Conservation (phyloP, 2,329 filamentous ascomycete species). For the Exophiala alcalophila region DNA sequence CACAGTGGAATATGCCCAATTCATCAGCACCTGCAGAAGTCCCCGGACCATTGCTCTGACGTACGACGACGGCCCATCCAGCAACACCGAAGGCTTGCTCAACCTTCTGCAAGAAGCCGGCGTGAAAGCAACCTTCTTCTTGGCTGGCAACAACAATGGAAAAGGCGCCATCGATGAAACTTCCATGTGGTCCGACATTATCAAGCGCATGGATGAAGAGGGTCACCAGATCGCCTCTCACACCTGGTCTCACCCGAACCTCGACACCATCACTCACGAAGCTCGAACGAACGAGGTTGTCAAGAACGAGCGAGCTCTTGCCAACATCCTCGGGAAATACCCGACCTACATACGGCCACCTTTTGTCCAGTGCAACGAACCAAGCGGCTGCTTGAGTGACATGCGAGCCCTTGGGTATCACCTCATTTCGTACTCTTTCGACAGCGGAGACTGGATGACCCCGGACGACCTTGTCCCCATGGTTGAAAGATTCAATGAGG, state of each 20-base stretch:
- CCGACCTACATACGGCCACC: slow-evolving; percentile 56
- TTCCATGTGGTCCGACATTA: slow-evolving; percentile 38
- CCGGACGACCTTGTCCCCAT: slow-evolving; percentile 19
- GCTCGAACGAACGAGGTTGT: slow-evolving; percentile 44
- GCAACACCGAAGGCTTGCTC: slow-evolving; percentile 60
- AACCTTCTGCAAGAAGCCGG: slow-evolving; percentile 59
- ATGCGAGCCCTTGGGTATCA: slow-evolving; percentile 50
- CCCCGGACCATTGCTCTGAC: slow-evolving; percentile 63
- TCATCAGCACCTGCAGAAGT: slow-evolving; percentile 43
- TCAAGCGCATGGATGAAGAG: slow-evolving; percentile 42
- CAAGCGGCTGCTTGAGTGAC: slow-evolving; percentile 42
- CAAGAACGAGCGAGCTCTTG: slow-evolving; percentile 48
- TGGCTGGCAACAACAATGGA: slow-evolving; percentile 51
- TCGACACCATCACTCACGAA: slow-evolving; percentile 39
- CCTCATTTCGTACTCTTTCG: slow-evolving; percentile 47
- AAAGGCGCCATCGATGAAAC: slow-evolving; percentile 44
- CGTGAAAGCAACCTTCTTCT: slow-evolving; percentile 66
- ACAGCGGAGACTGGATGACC: slow-evolving; percentile 46
- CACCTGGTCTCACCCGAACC: slow-evolving; percentile 51
- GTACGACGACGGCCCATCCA: slow-evolving; percentile 64
- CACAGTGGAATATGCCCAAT: slow-evolving; percentile 40
- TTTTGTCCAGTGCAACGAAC: slow-evolving; percentile 42
- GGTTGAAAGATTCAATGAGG: slow-evolving; percentile 15
- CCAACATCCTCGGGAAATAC: slow-evolving; percentile 48
- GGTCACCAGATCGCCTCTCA: slow-evolving; percentile 54